A percentile compares a stretch with the other conserved stretches of the same genome.
These are phyloP conservation scores for Theobroma cacao DNA, from an alignment of 345 rosid species.

Conservation along the genomic window DNA sequence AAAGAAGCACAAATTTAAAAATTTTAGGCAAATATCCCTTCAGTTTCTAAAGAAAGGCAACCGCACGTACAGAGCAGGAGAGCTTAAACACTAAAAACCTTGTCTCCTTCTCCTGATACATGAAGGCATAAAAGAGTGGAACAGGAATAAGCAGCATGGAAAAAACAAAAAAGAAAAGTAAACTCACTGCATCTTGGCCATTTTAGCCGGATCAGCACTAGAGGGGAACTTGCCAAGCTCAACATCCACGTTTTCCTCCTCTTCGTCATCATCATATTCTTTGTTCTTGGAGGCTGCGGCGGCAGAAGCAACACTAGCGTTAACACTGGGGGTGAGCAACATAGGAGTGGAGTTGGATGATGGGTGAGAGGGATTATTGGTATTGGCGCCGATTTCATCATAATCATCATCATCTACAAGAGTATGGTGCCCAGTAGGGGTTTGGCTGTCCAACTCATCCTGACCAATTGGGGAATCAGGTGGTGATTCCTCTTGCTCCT, in stretches of 20 bases:
- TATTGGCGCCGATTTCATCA: constrained; percentile 28
- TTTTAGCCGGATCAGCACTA: constrained; percentile 69
- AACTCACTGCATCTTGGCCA: constrained; percentile 93
- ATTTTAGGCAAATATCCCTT: not conserved
- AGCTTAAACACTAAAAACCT: not conserved
- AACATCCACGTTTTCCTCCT: constrained; percentile 88
- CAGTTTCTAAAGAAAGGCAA: not conserved
- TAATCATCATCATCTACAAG: constrained; percentile 30
- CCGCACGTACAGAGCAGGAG: not conserved
- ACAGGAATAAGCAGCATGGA: not conserved
- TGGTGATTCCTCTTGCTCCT: constrained; percentile 72
- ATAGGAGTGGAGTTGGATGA: constrained; percentile 21
- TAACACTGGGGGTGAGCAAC: constrained; percentile 10
- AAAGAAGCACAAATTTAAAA: constrained; percentile 2
- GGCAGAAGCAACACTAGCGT: not conserved
- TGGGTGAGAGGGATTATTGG: constrained; percentile 20
- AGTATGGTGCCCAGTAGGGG: constrained; percentile 16
- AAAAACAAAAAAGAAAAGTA: not conserved
- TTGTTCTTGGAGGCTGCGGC: constrained; percentile 36
- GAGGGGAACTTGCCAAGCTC: constrained; percentile 76
- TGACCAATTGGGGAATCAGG: constrained; percentile 55
- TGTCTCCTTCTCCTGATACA: not conserved
- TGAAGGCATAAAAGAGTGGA: not conserved
- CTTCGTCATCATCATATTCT: constrained; percentile 77
- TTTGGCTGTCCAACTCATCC: constrained; percentile 35